These are phyloP conservation scores for Amaranthus hypochondriacus DNA, from an alignment of 148 eudicot species.

Conservation along the genomic window DNA sequence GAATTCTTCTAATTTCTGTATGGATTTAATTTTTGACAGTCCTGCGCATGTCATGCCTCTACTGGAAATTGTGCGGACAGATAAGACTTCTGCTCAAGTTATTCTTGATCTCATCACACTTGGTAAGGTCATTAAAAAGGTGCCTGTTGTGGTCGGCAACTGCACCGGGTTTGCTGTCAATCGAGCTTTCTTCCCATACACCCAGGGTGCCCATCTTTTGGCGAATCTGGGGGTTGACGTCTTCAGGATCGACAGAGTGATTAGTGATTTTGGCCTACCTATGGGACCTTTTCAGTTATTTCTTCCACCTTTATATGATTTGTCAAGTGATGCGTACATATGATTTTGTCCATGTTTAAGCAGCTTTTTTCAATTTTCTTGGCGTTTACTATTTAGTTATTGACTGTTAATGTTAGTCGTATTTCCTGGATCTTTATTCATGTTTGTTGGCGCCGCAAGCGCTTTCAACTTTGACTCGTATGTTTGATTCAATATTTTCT, in stretches of 20 bases:
- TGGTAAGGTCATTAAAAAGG: conserved; percentile 77
- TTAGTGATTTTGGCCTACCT: conserved; percentile 74
- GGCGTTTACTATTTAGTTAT: background rate
- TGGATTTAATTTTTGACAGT: conserved; percentile 45
- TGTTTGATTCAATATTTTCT: background rate
- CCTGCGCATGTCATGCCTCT: conserved; percentile 97
- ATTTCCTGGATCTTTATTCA: background rate
- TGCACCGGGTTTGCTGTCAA: conserved; percentile 96
- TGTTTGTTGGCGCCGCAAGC: background rate
- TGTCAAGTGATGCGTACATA: conserved; percentile 12
- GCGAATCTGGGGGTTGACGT: conserved; percentile 73
- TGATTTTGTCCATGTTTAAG: background rate
- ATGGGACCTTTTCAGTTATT: conserved; percentile 97
- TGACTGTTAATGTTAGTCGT: background rate
- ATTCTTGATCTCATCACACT: conserved; percentile 81
- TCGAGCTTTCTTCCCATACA: conserved; percentile 83
- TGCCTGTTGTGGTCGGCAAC: conserved; percentile 94
- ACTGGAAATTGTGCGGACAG: conserved; percentile 82
- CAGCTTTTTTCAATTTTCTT: background rate
- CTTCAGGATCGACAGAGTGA: conserved; percentile 79
- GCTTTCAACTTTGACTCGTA: background rate
- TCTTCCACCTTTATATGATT: conserved; percentile 19
- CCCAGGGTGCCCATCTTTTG: conserved; percentile 70
- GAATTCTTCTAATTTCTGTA: conserved; percentile 11
- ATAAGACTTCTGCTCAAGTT: conserved; percentile 85